A percentile compares a stretch with the other conserved stretches of the same genome.
phyloP scores from a whole-genome alignment of 2,329 filamentous ascomycete species.

The Aspergillus amoenus region DNA sequence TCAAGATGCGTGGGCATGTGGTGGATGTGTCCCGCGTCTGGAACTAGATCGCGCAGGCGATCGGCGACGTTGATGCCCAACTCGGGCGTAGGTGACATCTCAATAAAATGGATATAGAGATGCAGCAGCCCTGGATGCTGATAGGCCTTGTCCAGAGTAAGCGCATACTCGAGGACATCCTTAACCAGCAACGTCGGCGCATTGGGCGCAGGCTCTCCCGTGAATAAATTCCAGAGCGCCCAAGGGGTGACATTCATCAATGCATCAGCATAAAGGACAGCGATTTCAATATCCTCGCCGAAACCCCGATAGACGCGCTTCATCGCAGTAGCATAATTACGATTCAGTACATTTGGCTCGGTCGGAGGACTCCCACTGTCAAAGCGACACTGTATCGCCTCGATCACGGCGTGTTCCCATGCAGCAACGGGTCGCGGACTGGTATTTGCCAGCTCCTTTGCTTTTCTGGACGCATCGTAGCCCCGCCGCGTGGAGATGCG shows the following conservation, averaged over 20 bases:
- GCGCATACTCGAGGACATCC: constrained; percentile 56
- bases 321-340: constrained; percentile 64
- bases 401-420: constrained; percentile 60
- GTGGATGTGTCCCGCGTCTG: constrained; percentile 68
- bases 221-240: constrained; percentile 63
- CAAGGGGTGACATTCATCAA: constrained; percentile 67
- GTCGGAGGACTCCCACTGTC: constrained; percentile 39
- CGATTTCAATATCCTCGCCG: constrained; percentile 60
- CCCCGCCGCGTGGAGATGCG: constrained; percentile 49
- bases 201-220: constrained; percentile 54
- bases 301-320: constrained; percentile 53
- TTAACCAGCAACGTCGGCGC: constrained; percentile 61
- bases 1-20: constrained; percentile 81
- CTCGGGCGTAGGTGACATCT: constrained; percentile 70
- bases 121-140: constrained; percentile 70
- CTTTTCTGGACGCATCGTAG: constrained; percentile 46
- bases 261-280: constrained; percentile 62
- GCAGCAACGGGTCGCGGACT: constrained; percentile 20
- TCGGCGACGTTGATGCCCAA: constrained; percentile 61
- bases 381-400: constrained; percentile 63
- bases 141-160: constrained; percentile 51
- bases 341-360: constrained; percentile 57
- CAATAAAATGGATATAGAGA: constrained; percentile 74
- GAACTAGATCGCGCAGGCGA: constrained; percentile 62
- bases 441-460: constrained; percentile 38